Evolutionary conservation across 1,284 basidiomycete genomes (phyloP).

Genomic region (Tetrapyrgos nigripes): DNA sequence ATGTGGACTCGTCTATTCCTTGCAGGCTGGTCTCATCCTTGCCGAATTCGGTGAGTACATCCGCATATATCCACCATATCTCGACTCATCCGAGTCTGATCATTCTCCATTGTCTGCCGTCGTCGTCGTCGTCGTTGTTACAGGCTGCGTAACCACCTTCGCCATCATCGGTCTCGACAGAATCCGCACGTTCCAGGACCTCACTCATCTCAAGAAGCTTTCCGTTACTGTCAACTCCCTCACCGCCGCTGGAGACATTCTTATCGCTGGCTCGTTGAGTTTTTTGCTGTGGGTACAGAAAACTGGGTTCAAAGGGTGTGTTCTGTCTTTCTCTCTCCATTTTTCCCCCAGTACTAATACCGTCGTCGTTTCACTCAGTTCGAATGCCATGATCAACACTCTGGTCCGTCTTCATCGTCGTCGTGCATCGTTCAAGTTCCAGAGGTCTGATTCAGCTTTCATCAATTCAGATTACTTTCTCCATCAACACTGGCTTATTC

Average conservation of each 20-base stretch:
- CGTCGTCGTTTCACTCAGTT: conserved; percentile 34
- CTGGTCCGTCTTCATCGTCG: conserved; percentile 36
- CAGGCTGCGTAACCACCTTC: conserved; percentile 24
- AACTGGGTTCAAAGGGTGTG: conserved; percentile 49
- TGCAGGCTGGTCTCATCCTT: conserved; percentile 22
- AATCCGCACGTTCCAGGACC: background rate
- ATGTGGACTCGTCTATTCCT: background rate
- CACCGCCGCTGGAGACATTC: conserved; percentile 47
- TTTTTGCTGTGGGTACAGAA: conserved; percentile 45
- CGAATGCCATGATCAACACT: conserved; percentile 53
- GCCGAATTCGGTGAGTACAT: conserved; percentile 28
- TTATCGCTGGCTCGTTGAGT: conserved; percentile 50
- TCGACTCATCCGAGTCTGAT: conserved; percentile 19
- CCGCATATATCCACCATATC: background rate
- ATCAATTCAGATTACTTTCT: conserved; percentile 55
- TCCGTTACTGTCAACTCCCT: conserved; percentile 52
- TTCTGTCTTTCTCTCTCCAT: background rate
- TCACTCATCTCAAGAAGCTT: conserved; percentile 32
- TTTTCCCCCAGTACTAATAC: background rate
- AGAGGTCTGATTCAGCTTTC: background rate
- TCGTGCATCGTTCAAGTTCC: background rate
- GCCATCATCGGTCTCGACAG: conserved; percentile 14
- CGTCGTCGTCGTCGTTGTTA: conserved; percentile 9
- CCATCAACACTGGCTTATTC: conserved; percentile 53
- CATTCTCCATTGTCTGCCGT: conserved; percentile 18